phyloP scores from a whole-genome alignment of 2,329 filamentous ascomycete species.

The Monosporascus sp. region DNA sequence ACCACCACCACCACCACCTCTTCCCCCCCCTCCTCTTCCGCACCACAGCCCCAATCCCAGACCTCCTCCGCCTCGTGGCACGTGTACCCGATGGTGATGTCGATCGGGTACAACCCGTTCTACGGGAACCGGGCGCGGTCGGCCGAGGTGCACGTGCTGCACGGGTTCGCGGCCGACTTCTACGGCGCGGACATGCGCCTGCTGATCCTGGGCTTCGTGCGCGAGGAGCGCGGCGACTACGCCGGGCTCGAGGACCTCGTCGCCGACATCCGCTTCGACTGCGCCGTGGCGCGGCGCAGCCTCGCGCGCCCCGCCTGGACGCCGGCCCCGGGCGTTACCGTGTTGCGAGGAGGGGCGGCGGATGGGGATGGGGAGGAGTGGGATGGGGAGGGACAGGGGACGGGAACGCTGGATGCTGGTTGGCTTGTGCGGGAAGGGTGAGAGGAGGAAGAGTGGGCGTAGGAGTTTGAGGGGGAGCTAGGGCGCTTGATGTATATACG shows the following conservation, averaged over 20 bases:
- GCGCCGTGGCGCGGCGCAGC: constrained; percentile 72
- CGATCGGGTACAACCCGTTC: constrained; percentile 94
- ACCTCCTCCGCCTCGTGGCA: constrained; percentile 17
- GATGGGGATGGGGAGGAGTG: constrained; percentile 5
- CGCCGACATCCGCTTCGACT: constrained; percentile 84
- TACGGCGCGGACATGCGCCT: constrained; percentile 78
- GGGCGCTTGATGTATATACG: no score
- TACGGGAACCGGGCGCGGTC: constrained; percentile 87
- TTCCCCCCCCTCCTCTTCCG: constrained; percentile 22
- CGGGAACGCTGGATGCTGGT: constrained; percentile 22
- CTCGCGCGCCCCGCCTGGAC: constrained; percentile 62
- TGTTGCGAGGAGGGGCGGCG: constrained; percentile 23
- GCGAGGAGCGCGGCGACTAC: constrained; percentile 80
- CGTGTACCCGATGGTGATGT: constrained; percentile 85
- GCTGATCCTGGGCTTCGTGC: constrained; percentile 78
- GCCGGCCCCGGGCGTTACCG: constrained; percentile 34
- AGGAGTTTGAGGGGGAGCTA: neutral
- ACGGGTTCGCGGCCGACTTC: constrained; percentile 73
- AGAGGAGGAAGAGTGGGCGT: neutral
- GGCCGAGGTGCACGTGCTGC: constrained; percentile 87
- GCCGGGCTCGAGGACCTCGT: constrained; percentile 76
- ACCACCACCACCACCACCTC: constrained; percentile 17
- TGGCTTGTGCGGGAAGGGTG: constrained; percentile 22
- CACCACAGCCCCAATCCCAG: constrained; percentile 18
- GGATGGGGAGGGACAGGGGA: neutral